Evolutionary conservation across 2,329 filamentous ascomycete species (phyloP), one percentile per base, ranked within the genome.

Genomic region (Berkeleyomyces rouxiae): DNA sequence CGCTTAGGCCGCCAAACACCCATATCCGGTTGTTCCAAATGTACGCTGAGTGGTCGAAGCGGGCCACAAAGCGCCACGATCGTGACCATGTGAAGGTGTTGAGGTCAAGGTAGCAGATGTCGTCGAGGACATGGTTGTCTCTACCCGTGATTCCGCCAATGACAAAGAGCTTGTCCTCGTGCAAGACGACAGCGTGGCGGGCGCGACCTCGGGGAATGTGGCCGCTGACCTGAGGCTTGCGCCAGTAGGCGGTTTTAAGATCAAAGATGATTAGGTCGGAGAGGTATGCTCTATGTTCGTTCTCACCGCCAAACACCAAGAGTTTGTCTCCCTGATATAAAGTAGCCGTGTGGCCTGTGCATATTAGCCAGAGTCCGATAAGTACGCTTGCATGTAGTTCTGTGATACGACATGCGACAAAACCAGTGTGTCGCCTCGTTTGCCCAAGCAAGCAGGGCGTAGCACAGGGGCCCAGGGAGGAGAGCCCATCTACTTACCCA

Each of bases 81-180:
- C 90, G 85, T 63, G 92, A 97, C 93, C 93, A 99, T 0, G 91
- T 96, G 79, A 90, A 96, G 1, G 93, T 97, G 76, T 95, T 96
- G 57, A 99, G 78, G 71, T 99, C 93, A 58, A 99, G 81, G 70
- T 95, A 99, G 76, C 90, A 96, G 59, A 99, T 90, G 70, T 99
- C 93, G 71, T 97, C 92, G 58, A 97, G 78, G 33, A 97, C 91
- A 68, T 89, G 86, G 70, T 90, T 96, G 67, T 93, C 90, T 67
- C 92, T 87, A 1, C 91, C 92, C 4, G 90, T 95, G 68, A 97
- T 89, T n/a, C 93, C 93, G 63, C 93, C 93, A 64, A 95, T 85
- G 65, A 99, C 87, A 71, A 96, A 99, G 7, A 99, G 78, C 71
- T 96, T 97, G 74, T 99, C 92, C 70, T 99, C 91, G 71, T 97